Percentiles rank a stretch among this genome's conserved stretches.
Conservation (phyloP, 768 basidiomycete genomes). For the Coprinellus micaceus region DNA sequence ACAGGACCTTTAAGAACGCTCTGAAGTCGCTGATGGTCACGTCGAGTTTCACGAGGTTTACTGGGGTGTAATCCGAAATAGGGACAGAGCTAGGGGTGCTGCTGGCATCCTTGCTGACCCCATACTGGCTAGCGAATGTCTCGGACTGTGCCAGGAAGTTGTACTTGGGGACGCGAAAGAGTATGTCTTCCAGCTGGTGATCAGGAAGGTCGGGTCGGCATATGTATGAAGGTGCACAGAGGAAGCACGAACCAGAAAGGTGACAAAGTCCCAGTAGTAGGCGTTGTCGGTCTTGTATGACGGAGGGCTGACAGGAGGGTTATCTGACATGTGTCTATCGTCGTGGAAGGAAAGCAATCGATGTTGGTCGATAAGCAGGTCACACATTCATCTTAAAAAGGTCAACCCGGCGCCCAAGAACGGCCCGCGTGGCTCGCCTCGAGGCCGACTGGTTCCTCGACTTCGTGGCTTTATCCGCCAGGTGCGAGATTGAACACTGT, state of each 20-base stretch:
- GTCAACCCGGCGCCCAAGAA: too few relatives aligned
- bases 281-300: background rate
- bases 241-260: background rate
- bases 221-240: too few relatives aligned
- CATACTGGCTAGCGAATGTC: background rate
- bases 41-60: background rate
- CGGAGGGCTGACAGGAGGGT: background rate
- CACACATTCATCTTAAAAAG: too few relatives aligned
- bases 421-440: too few relatives aligned
- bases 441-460: too few relatives aligned
- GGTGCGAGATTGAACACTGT: too few relatives aligned
- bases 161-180: slow-evolving; percentile 1
- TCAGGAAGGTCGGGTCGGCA: background rate
- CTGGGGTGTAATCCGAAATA: background rate
- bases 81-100: background rate
- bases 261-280: background rate
- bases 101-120: background rate
- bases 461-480: too few relatives aligned
- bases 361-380: too few relatives aligned
- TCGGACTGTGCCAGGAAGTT: background rate
- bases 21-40: background rate
- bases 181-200: background rate
- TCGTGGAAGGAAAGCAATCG: background rate
- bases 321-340: background rate
- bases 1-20: background rate